Evolutionary conservation across 441 rosid genomes (phyloP), one percentile per base, ranked within the genome.

Genomic region (Adansonia gregorii): DNA sequence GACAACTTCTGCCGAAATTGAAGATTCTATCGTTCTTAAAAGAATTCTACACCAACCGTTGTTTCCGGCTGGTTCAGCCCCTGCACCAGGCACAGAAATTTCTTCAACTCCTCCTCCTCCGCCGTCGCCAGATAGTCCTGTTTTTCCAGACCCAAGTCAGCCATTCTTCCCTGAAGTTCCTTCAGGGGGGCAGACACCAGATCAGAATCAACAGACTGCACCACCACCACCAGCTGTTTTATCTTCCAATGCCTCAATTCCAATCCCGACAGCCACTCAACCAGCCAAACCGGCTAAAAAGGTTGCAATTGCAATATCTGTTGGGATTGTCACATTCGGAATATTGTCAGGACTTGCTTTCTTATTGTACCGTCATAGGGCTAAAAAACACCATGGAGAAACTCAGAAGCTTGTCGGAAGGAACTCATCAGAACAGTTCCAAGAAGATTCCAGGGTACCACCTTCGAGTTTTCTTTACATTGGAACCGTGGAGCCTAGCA

Each of bases 121-220:
- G 69, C 81, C 92, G 0, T 79, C 92, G 0, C 83, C 90, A 0
- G 83, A 77, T 10, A 80, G 52, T 20, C 73, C 87, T 0, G 78
- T 0, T 65, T 75, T 75, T 48, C 84, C 89, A 5, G 67, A 80
- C 69, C 97, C 98, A 2, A 91, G 91, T 85, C 94, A 92, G 79
- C 98, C 98, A 6, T 95, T 95, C 78, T 95, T 95, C 86, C 98
- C 99, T 0, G 98, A 93, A 65, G 92, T 85, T 67, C 99, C 99
- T 0, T 19, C 88, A 0, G 90, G 86, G 0, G 52, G 52, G 52
- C 27, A 75, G 12, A 73, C 82, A 63, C 81, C 87, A 54, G 90
- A 86, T 64, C 99, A 89, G 75, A 78, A 9, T 70, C 92, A 84
- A 2, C 84, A 82, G 3, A 84, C 85, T 15, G 67, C 86, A 6